A percentile compares a stretch with the other conserved stretches of the same genome.
phyloP scores from a whole-genome alignment of 2,329 filamentous ascomycete genomes.

The Aspergillus piperis region DNA sequence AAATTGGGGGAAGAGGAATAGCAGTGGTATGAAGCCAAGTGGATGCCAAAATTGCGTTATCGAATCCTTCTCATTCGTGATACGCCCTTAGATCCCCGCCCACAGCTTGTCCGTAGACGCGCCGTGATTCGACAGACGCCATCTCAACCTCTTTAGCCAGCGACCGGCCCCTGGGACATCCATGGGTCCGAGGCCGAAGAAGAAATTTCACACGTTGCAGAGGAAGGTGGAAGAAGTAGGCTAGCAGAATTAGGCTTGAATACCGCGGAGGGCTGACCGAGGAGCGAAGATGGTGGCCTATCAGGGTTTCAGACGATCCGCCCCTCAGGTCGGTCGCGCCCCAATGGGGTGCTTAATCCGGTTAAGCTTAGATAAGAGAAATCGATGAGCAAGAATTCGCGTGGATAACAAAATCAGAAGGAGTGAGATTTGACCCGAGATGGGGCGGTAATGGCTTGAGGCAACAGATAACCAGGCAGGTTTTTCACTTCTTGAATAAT shows the following conservation, averaged over 20 bases:
- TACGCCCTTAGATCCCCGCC: background rate
- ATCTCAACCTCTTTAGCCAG: background rate
- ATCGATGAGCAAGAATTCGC: background rate
- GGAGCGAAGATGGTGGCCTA: background rate
- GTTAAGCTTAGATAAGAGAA: conserved; percentile 6
- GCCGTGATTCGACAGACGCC: background rate
- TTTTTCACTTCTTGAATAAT: too few species aligned
- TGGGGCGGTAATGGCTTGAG: background rate
- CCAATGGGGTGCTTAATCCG: background rate
- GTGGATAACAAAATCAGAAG: background rate
- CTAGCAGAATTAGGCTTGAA: background rate
- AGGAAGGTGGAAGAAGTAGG: background rate
- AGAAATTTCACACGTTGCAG: background rate
- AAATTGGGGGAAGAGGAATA: background rate
- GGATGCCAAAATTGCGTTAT: background rate
- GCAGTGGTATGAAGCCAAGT: background rate
- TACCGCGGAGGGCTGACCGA: background rate
- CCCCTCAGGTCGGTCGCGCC: background rate
- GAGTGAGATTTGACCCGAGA: background rate
- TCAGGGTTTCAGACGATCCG: background rate
- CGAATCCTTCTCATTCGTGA: background rate
- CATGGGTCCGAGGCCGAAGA: background rate
- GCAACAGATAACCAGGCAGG: background rate
- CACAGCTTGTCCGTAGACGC: background rate
- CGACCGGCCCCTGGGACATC: background rate